These are phyloP conservation scores for Russula emetica DNA, from an alignment of 768 basidiomycete species.

Conservation along the genomic window DNA sequence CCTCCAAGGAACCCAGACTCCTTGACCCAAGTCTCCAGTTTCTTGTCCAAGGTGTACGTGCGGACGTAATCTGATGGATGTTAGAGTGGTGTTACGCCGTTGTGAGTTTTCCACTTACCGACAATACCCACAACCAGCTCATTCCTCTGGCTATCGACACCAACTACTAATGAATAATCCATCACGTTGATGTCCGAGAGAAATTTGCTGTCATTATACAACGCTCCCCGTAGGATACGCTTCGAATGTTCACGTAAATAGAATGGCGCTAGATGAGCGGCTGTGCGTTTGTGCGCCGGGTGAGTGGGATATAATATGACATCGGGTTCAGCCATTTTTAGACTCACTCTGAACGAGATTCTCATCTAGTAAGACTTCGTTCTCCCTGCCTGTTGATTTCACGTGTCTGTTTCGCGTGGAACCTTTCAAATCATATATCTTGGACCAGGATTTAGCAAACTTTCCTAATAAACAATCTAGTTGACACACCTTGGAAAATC, in stretches of 20 bases:
- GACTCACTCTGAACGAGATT: conserved; percentile 84
- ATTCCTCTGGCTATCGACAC: conserved; percentile 82
- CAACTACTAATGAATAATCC: conserved; percentile 96
- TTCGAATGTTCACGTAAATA: conserved; percentile 97
- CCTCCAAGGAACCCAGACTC: conserved; percentile 88
- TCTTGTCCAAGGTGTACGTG: conserved; percentile 98
- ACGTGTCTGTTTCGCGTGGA: conserved; percentile 93
- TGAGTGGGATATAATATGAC: background rate
- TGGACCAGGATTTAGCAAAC: background rate
- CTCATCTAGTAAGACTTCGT: conserved; percentile 94
- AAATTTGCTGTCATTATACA: conserved; percentile 95
- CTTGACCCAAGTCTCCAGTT: conserved; percentile 97
- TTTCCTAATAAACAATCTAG: background rate
- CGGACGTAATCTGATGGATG: conserved; percentile 77
- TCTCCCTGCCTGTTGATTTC: conserved; percentile 81
- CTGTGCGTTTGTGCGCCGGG: conserved; percentile 38
- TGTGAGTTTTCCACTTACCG: conserved; percentile 50
- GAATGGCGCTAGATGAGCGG: conserved; percentile 81
- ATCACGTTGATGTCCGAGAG: conserved; percentile 91
- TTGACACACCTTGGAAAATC: conserved; percentile 72
- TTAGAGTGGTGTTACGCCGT: background rate
- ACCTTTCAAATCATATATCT: conserved; percentile 98
- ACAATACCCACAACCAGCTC: conserved; percentile 97
- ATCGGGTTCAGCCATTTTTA: background rate
- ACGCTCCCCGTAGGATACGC: conserved; percentile 80